Conservation (phyloP, 305 asterid genomes). For the Solanum hybrid region DNA sequence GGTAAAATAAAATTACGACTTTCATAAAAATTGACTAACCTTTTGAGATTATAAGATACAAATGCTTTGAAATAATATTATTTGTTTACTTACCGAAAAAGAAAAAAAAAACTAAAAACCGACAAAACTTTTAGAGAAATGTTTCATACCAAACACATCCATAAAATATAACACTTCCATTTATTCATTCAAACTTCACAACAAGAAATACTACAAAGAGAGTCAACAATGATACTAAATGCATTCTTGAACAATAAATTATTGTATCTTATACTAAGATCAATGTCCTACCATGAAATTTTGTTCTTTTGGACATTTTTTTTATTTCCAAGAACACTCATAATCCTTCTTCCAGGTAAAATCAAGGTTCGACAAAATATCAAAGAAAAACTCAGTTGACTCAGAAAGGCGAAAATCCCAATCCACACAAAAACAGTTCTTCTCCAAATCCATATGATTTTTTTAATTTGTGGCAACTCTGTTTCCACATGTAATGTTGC, state of each 20-base stretch:
- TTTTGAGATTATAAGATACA: neutral
- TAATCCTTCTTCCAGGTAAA: constrained; percentile 26
- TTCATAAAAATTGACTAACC: neutral
- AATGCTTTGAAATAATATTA: neutral
- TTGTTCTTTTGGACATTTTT: constrained; percentile 14
- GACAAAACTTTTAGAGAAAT: neutral
- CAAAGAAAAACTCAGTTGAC: constrained; percentile 21
- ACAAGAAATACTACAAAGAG: neutral
- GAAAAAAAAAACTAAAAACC: neutral
- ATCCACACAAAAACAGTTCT: constrained; percentile 50
- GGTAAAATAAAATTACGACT: neutral
- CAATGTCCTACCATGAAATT: constrained; percentile 11
- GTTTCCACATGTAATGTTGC: constrained; percentile 42
- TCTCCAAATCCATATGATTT: constrained; percentile 46
- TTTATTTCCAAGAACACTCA: neutral
- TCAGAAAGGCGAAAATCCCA: constrained; percentile 22
- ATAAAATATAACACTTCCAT: neutral
- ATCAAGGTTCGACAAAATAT: constrained; percentile 29
- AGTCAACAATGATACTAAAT: neutral
- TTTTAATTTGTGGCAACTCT: constrained; percentile 35
- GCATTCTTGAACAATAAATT: neutral
- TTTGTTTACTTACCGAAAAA: neutral
- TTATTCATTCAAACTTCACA: neutral
- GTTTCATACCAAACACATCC: neutral
- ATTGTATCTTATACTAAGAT: neutral